Base-by-base conservation (phyloP, 148 eudicot species). In the Mesembryanthemum crystallinum region DNA sequence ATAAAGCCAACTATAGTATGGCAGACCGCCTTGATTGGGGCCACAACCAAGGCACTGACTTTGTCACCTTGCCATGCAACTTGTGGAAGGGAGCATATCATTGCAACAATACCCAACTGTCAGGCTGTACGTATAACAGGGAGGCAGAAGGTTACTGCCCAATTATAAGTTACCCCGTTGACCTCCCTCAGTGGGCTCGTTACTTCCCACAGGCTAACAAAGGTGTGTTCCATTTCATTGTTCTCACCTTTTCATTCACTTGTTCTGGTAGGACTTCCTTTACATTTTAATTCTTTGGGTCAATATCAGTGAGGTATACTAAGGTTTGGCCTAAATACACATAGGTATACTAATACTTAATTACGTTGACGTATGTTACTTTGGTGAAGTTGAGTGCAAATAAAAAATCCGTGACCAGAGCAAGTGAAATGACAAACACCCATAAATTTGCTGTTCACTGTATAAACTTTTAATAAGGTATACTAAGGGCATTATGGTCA, bases 121-220 rank as follows among this genome's bases (percentile, higher is more conserved):
- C 98, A 27, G 98, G 98, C 58, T 95, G 98, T 87, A 95, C 97
- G 76, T 92, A 90, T 82, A 95, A 95, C 66, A 84, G 98, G 81
- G 97, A 95, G 86, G 97, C 98, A 0, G 97, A 95, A 83, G 98
- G 98, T 64, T 95, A 95, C 77, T 95, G 98, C 71, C 97, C 98
- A 17, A 89, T 95, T 75, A 84, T 90, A 64, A 92, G 77, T 84
- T 92, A 95, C 75, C 87, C 82, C 30, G 87, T 84, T 18, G 96
- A 92, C 70, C 94, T 95, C 78, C 97, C 99, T 69, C 89, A 87
- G 64, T 95, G 97, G 97, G 96, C 99, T 18, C 96, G 91, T 14
- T 95, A 92, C 83, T 95, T 95, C 79, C 92, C 97, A 47, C 94
- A 95, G 75, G 87, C 96, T 72, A 95, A 92, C 80, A 95, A 83